phyloP scores from a whole-genome alignment of 495 filamentous ascomycete genomes.

The Saxophila tyrrhenica region DNA sequence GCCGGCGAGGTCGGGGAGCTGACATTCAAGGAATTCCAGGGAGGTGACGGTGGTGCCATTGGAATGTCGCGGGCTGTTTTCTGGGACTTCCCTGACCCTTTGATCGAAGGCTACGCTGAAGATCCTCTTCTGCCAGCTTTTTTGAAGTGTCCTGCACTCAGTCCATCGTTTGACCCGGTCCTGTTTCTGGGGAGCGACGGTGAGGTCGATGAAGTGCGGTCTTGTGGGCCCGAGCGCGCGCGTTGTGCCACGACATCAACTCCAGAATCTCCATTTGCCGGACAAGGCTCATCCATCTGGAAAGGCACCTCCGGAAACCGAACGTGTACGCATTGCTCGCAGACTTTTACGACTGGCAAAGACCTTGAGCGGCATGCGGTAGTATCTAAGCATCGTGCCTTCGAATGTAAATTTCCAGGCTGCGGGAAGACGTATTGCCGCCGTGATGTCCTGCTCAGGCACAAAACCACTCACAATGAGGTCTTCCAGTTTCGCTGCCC shows the following conservation, averaged over 20 bases:
- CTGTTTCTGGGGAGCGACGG: too few relatives aligned
- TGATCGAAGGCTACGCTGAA: background rate
- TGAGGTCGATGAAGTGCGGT: too few relatives aligned
- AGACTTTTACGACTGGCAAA: background rate
- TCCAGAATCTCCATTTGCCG: too few relatives aligned
- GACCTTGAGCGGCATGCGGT: constrained; percentile 5
- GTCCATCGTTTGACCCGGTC: too few relatives aligned
- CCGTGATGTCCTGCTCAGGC: constrained; percentile 1
- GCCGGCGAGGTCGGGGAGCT: background rate
- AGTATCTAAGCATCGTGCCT: background rate
- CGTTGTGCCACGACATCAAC: background rate
- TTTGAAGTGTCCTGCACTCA: background rate
- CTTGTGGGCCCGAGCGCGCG: too few relatives aligned
- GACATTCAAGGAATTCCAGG: background rate
- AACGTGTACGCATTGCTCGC: background rate
- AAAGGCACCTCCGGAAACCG: background rate
- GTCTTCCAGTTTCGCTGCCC: background rate
- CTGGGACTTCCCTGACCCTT: background rate
- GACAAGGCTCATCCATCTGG: background rate
- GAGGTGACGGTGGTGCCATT: too few relatives aligned
- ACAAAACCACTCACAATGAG: background rate
- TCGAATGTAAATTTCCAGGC: background rate
- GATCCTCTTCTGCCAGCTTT: background rate
- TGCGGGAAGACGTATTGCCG: constrained; percentile 8
- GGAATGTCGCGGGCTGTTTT: background rate